phyloP scores from a whole-genome alignment of 768 basidiomycete species.

The Strobilomyces confusus region DNA sequence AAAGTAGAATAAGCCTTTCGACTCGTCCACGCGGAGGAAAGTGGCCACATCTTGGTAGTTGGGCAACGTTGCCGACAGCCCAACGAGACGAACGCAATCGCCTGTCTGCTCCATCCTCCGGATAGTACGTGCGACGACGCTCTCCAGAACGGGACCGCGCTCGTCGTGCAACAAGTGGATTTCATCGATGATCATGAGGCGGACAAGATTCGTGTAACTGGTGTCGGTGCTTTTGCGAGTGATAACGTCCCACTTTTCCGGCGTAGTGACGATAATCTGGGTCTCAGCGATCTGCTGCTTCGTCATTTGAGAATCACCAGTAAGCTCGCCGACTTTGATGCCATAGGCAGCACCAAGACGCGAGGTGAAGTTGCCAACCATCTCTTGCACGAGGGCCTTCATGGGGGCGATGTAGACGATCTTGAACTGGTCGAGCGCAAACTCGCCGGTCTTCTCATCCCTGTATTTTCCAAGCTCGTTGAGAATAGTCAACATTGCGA shows the following conservation, averaged over 20 bases:
- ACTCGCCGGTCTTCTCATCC: constrained; percentile 72
- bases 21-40: constrained; percentile 91
- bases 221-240: constrained; percentile 97
- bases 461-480: constrained; percentile 87
- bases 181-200: constrained; percentile 96
- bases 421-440: constrained; percentile 90
- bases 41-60: constrained; percentile 98
- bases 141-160: constrained; percentile 94
- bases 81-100: constrained; percentile 91
- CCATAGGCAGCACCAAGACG: constrained; percentile 63
- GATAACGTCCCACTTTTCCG: constrained; percentile 99
- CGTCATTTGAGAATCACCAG: constrained; percentile 97
- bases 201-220: constrained; percentile 93
- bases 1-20: constrained; percentile 95
- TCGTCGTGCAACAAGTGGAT: constrained; percentile 98
- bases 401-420: constrained; percentile 97
- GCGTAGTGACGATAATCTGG: constrained; percentile 97
- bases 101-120: constrained; percentile 91
- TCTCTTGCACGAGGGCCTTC: constrained; percentile 99
- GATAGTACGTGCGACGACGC: constrained; percentile 85
- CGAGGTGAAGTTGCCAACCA: constrained; percentile 90
- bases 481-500: constrained; percentile 92
- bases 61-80: constrained; percentile 94
- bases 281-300: constrained; percentile 96
- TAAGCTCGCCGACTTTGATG: constrained; percentile 90